A percentile compares a stretch with the other conserved stretches of the same genome.
Evolutionary conservation across 176 grass and related monocot species (phyloP).

Genomic region (Coix lacrymajobi): DNA sequence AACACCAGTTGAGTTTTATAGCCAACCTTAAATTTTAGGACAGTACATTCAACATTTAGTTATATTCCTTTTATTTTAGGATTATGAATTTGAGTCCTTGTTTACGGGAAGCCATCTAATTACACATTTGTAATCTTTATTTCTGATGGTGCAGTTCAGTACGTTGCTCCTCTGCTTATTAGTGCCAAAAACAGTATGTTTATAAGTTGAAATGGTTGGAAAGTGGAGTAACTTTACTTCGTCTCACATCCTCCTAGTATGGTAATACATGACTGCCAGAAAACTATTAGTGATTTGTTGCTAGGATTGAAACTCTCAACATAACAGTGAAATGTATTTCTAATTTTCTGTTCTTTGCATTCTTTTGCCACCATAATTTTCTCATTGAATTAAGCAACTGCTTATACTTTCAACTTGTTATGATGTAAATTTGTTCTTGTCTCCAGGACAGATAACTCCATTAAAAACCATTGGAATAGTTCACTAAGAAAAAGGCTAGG

Average conservation of each 20-base stretch:
- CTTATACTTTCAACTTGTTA: conserved; percentile 12
- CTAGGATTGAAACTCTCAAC: neutral
- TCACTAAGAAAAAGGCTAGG: conserved; percentile 81
- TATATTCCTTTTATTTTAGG: neutral
- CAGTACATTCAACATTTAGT: conserved; percentile 11
- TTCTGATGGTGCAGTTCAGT: neutral
- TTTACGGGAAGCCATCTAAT: neutral
- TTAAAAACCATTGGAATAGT: conserved; percentile 99
- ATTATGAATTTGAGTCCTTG: neutral
- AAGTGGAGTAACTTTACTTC: neutral
- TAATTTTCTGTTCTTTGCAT: neutral
- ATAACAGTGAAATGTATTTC: neutral
- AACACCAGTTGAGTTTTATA: neutral
- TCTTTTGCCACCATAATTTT: neutral
- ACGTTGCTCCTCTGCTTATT: neutral
- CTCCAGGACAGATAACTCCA: conserved; percentile 86
- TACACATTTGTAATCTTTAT: neutral
- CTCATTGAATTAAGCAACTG: neutral
- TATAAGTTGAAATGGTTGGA: neutral
- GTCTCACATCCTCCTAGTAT: neutral
- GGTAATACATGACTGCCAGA: neutral
- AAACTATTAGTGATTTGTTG: neutral
- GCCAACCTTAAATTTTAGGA: neutral
- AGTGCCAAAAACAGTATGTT: neutral
- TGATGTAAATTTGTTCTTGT: conserved; percentile 31